Conservation (phyloP, 1,139 yeast species). For the Blastobotrys buckinghamii region DNA sequence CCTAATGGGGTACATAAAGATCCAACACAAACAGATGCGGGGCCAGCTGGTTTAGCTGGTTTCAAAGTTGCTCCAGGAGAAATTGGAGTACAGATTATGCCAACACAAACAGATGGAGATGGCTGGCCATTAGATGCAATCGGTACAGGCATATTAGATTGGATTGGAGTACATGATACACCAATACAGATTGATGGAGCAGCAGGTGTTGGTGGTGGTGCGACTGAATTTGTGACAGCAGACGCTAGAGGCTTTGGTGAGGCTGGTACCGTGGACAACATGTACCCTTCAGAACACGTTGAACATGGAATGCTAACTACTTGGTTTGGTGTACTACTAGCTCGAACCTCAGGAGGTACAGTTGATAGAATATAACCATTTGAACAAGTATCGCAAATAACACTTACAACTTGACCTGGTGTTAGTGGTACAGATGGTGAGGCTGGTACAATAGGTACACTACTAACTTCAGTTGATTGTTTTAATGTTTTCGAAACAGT, state of each 20-base stretch:
- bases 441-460: not conserved
- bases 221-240: not conserved
- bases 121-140: not conserved
- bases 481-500: no score
- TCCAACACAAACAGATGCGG: not conserved
- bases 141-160: not conserved
- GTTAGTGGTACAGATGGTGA: not conserved
- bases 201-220: not conserved
- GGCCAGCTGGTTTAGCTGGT: not conserved
- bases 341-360: not conserved
- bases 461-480: no score
- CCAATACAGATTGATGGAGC: not conserved
- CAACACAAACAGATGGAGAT: not conserved
- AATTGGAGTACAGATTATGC: not conserved
- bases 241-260: no score
- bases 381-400: not conserved
- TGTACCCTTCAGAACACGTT: not conserved
- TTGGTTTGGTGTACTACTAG: not conserved
- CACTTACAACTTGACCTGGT: not conserved
- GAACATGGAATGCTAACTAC: constrained; percentile 5
- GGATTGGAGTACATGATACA: not conserved
- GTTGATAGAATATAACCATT: not conserved
- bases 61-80: not conserved
- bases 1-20: not conserved
- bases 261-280: not conserved